Evolutionary conservation across 2,329 filamentous ascomycete genomes (phyloP), one percentile per base, ranked within the genome.

Genomic region (Lachnellula suecica): DNA sequence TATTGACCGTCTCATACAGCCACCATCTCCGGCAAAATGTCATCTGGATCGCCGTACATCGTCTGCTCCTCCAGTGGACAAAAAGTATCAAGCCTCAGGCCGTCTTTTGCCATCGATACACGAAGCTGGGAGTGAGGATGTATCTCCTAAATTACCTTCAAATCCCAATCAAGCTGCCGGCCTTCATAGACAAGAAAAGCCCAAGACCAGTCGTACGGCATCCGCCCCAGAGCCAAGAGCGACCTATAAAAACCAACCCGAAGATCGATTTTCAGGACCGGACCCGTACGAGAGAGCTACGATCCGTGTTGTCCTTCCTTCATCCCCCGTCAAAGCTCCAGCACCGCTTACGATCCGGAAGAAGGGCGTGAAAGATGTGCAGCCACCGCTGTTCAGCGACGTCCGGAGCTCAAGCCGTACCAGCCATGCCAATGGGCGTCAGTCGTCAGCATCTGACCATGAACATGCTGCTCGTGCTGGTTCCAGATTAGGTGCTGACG

Each of bases 1-100:
- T 56, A 72, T 85, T 11, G 81, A 85, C 66, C 74, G 75, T 17
- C 68, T 84, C 23, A 81, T 84, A 57, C 69, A 77, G 44, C 74
- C 75, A 35, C 43, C 47, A 11, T 61, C 62, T 17, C 52, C 51
- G 50, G 52, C 46, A 40, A 50, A 50, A 24, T 20, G 42, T 10
- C 41, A 42, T 47, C 54, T 35, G 47, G 66, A 67, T 67, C 73
- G 69, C 35, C 72, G 79, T 44, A 64, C 66, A 23, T 70, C 70
- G 10, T 81, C 79, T 51, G 77, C 77, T 23, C 75, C 77, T n/a
- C 64, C 31, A n/a, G 13, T 53, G 2, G 55, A 62, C 22, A 44
- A 35, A 11, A 60, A 56, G 52, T 38, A 57, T 15, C 29, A 31
- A 2, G 29, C 42, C 27, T 4, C 48, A 5, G 43, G 31, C 40